Evolutionary conservation across 805 yeast species (phyloP), one percentile per base, ranked within the genome.

Genomic region (Schwanniomyces occidentalis): DNA sequence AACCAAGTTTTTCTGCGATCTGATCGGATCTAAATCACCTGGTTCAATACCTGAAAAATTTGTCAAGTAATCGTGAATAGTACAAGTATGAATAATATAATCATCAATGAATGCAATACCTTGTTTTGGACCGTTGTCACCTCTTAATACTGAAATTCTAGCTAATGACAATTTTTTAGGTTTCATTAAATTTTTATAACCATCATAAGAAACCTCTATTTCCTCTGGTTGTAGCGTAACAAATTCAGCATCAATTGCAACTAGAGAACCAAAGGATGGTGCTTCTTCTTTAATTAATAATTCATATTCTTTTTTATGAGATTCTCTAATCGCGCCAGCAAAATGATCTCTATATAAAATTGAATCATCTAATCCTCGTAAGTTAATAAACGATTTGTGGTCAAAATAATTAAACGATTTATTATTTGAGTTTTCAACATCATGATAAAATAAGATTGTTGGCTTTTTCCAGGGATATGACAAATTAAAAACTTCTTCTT

Each of bases 181-280:
- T 40, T 80, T 75, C 4, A 89, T 72, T 22, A 91, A 58, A 5
- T 76, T 73, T 43, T 81, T 80, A 4, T 71, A 51, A 0, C 98
- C 97, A 42, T 78, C 78, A 35, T 82, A 78, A 34, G 78, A 76
- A 30, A 91, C 75, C 51, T 90, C 97, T 27, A 78, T 75, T 42
- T 82, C 78, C 46, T 89, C 97, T 4, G 85, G 85, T 31, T 80
- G 77, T 20, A 90, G 56, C 19, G 81, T 75, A 3, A 93, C 98
- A 69, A 95, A 93, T 58, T 93, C 99, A 0, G 99, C 97, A 67
- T 93, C 99, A 38, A 93, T 83, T 0, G 98, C 99, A 13, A 91
- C 81, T 24, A 89, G 56, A 1, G 86, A 69, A 0, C 96, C 96
- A 0, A 80, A 73, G 14, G 52, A 52, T 0, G 96, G 96, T 0